These are phyloP conservation scores for Tricholoma hemisulphureum DNA, from an alignment of 768 basidiomycete species.

Conservation along the genomic window DNA sequence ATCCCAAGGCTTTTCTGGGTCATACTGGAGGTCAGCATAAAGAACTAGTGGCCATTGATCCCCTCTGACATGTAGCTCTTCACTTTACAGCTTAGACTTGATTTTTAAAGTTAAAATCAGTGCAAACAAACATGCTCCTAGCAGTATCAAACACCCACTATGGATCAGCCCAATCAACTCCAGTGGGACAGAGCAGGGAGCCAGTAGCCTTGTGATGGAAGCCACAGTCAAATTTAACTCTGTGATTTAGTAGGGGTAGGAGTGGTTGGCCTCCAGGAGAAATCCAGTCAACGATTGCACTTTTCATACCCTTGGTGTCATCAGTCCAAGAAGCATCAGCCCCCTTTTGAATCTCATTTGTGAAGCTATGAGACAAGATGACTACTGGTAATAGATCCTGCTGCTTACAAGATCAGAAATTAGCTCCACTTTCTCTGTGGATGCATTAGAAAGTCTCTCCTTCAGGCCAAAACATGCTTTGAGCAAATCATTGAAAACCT, in stretches of 20 bases:
- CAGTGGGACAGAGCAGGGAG: neutral
- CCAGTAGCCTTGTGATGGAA: conserved; percentile 5
- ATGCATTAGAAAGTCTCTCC: neutral
- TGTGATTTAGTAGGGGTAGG: neutral
- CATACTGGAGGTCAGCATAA: conserved; percentile 9
- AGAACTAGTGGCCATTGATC: conserved; percentile 23
- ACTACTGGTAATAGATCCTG: too few relatives aligned
- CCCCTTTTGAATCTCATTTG: neutral
- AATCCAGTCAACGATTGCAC: neutral
- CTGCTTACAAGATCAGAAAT: conserved; percentile 1
- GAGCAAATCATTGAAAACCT: neutral
- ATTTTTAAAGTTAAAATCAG: neutral
- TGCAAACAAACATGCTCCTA: neutral
- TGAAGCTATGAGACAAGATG: neutral
- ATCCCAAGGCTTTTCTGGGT: conserved; percentile 25
- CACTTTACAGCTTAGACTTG: conserved; percentile 10
- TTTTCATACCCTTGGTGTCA: neutral
- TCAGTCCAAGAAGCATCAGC: neutral
- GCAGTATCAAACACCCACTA: neutral
- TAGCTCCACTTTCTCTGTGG: neutral
- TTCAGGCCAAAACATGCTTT: neutral
- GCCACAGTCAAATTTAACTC: neutral
- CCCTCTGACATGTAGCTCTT: conserved; percentile 14
- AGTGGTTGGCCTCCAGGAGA: neutral
- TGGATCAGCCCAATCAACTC: neutral